Base-by-base conservation (phyloP, 2,329 filamentous ascomycete species). In the Lecanicillium sp. region DNA sequence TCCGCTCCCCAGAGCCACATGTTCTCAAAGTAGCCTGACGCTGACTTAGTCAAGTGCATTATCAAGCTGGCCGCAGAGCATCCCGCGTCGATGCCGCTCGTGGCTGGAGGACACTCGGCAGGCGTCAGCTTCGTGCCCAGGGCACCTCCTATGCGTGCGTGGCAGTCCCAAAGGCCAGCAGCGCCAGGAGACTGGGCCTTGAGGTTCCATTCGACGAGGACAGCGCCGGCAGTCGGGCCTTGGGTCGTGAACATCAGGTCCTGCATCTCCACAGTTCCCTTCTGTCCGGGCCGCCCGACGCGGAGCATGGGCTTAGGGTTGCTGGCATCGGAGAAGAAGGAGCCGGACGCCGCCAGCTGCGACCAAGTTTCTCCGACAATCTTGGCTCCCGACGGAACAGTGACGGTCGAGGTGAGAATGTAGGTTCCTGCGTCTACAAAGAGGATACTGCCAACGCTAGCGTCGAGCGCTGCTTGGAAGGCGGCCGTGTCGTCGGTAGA, bases 131-230 rank as follows among this genome's bases (percentile, higher is more conserved):
- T 60, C 11, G 81, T 82, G 22, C 83, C 83, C 3, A 73, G 70
- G 14, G 74, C 75, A 17, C 85, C 84, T 46, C 82, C 83, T 42
- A 89, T 70, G 45, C 84, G 78, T 56, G 83, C 71, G 58, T 90
- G 84, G 5, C 76, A 74, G 52, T 89, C 72, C 70, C 70, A 77
- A 49, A 79, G 64, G 5, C 68, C 74, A 9, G 44, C 49, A 0
- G 40, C 16, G 3, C 50, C 48, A 2, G 34, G 42, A 1, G 4
- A 9, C 2, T 29, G 5, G 1, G 42, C 45, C 4, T 35, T n/a
- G 3, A 51, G 42, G 25, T 54, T 85, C 80, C 81, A 86, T 50
- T 86, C 69, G 52, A 86, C 69, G 48, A 86, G 63, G 45, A 85
- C 76, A 3, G 77, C 78, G 42, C 83, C 82, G 1, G 81, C 73